Base-by-base conservation (phyloP, 140 eudicot species). In the Ambrosia hybrid region DNA sequence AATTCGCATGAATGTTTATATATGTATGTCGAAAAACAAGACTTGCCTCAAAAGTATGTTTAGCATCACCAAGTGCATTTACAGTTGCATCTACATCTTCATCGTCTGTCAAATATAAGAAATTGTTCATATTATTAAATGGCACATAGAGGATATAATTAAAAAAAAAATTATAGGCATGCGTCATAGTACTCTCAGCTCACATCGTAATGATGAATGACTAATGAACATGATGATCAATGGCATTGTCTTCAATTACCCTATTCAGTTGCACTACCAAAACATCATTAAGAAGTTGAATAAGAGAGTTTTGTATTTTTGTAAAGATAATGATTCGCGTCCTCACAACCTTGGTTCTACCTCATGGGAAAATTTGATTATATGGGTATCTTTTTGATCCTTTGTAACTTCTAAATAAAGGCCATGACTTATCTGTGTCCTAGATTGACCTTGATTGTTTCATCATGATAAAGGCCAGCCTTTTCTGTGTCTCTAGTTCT, bases 41-140 rank as follows among this genome's bases (percentile, higher is more conserved):
- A 67, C 90, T 78, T 78, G 77, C 94, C 84, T 81, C 79, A 16
- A 45, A 57, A 75, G 74, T 67, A 64, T 71, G 60, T 51, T 60
- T 64, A 62, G 56, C 83, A 65, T 77, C 84, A 68, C 5, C 51
- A 7, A 8, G 36, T 15, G 77, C 68, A 82, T 69, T 70, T 66
- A 60, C 74, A 64, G 21, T 66, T 43, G 63, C 75, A 48, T 82
- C 86, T n/a, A 74, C n/a, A 15, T 59, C 84, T 48, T 41, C 13
- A 56, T 67, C 51, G 73, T 68, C 90, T 82, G 81, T 58, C 34
- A 62, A 74, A 57, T 49, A 37, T 76, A 80, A 70, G 33, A 7
- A 26, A 53, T 6, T 12, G 57, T 4, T n/a, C 68, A 37, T 5
- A 38, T 46, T 45, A 68, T 51, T 45, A 69, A 51, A 49, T 60